A percentile compares a stretch with the other conserved stretches of the same genome.
Evolutionary conservation across 495 filamentous ascomycete genomes (phyloP).

Genomic region (Articulospora tetracladia): DNA sequence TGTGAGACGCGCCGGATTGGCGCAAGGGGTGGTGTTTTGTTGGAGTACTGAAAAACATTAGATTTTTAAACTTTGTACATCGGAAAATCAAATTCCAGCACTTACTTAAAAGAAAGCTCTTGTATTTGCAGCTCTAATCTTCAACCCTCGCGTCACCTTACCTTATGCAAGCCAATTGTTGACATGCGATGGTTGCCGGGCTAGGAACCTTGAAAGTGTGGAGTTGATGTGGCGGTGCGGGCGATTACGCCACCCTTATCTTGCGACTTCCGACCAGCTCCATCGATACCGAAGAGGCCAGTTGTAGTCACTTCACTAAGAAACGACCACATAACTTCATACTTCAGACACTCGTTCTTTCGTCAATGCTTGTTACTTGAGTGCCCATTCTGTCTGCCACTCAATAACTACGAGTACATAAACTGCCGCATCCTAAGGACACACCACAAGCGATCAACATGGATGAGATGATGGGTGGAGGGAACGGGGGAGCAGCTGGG

Average conservation of each 20-base stretch:
- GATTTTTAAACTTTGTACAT: too few relatives aligned
- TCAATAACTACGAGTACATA: neutral
- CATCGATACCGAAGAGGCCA: neutral
- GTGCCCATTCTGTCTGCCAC: neutral
- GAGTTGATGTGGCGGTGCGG: neutral
- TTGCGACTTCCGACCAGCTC: neutral
- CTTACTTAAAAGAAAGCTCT: too few relatives aligned
- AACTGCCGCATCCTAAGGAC: neutral
- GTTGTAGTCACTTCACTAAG: neutral
- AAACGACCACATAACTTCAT: neutral
- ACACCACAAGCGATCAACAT: constrained; percentile 34
- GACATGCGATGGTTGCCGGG: neutral
- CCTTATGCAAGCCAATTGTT: neutral
- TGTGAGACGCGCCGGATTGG: neutral
- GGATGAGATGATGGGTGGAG: constrained; percentile 60
- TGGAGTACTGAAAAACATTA: neutral
- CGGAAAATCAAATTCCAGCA: too few relatives aligned
- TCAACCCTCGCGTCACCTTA: too few relatives aligned
- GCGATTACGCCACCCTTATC: neutral
- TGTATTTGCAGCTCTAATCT: too few relatives aligned
- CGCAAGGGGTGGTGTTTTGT: neutral
- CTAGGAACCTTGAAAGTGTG: neutral
- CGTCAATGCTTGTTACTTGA: neutral
- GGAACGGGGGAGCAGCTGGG: constrained; percentile 50
- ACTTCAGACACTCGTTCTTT: neutral